Evolutionary conservation across 1,284 basidiomycete species (phyloP), one percentile per base, ranked within the genome.

Genomic region (Apiotrichum montevideense): DNA sequence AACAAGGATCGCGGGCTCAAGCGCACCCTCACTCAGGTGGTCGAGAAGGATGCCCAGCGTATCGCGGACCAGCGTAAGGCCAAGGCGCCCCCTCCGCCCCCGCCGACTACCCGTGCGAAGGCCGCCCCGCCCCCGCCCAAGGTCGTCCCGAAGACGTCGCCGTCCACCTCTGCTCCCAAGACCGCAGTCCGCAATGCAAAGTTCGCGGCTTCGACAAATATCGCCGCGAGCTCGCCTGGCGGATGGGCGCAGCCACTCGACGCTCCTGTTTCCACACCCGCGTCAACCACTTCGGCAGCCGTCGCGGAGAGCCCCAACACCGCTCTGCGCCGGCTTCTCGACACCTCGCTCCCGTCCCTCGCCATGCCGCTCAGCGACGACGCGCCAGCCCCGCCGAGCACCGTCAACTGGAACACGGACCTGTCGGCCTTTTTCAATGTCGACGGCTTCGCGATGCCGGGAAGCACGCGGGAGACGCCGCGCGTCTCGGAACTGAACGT

Each of bases 301-400:
- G 21, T 35, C 1, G 35, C n/a, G 4, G 53, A 48, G 21, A 49
- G 34, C 39, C 63, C 67, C 14, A 63, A 56, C 33, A 63, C 63
- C 1, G 45, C 52, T 10, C 57, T 62, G 15, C 52, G 58, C n/a
- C 57, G 56, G 14, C 59, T 62, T 13, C 55, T 62, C 43, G 58
- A 52, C 40, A 43, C 49, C 14, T 56, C 48, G 21, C 46, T 59
- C 35, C 71, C 65, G 34, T 63, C 59, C 35, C 66, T 73, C 15
- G 67, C 69, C 40, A 60, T 75, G 60, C 73, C 73, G n/a, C 57
- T 73, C 10, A 70, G 68, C 55, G 71, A 73, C 52, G 73, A 75
- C 50, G 64, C 52, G 4, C 11, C 48, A 10, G 46, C 52, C 9
- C 32, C 42, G 3, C 45, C 46, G n/a, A 52, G 15, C 15, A 8